A percentile compares a stretch with the other conserved stretches of the same genome.
These are phyloP conservation scores for Rhexocercosporidium sp. DNA, from an alignment of 2,329 filamentous ascomycete genomes.

Conservation along the genomic window DNA sequence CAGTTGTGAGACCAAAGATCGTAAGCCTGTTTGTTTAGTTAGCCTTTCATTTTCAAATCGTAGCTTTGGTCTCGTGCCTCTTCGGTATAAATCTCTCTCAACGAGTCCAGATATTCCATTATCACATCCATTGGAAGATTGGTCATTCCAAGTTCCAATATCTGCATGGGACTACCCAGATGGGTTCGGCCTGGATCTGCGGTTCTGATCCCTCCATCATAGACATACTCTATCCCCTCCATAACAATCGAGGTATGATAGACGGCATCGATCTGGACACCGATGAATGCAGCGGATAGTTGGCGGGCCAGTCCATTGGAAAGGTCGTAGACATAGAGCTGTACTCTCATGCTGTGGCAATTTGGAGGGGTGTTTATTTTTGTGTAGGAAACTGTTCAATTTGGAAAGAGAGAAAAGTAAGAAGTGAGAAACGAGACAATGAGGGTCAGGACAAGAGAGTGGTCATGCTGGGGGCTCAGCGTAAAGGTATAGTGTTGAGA, in stretches of 20 bases:
- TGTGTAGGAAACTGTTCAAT: neutral
- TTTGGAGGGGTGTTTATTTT: neutral
- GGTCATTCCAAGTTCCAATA: slow-evolving; percentile 75
- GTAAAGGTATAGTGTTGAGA: slow-evolving; percentile 11
- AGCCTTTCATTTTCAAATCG: neutral
- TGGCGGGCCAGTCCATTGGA: slow-evolving; percentile 62
- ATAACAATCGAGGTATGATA: slow-evolving; percentile 94
- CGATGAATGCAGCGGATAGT: slow-evolving; percentile 58
- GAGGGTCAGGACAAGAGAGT: neutral
- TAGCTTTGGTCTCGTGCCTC: slow-evolving; percentile 57
- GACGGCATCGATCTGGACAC: slow-evolving; percentile 82
- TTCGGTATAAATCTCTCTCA: slow-evolving; percentile 81
- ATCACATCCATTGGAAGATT: slow-evolving; percentile 81
- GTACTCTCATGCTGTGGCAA: slow-evolving; percentile 66
- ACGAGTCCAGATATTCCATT: slow-evolving; percentile 83
- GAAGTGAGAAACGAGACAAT: neutral
- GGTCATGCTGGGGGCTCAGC: neutral
- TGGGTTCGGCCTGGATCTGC: slow-evolving; percentile 84
- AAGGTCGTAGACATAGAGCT: slow-evolving; percentile 80
- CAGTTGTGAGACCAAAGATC: slow-evolving; percentile 92
- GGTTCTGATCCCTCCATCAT: slow-evolving; percentile 84
- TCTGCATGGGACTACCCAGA: slow-evolving; percentile 82
- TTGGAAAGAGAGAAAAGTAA: neutral
- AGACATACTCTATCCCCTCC: slow-evolving; percentile 85
- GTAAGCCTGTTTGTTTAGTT: slow-evolving; percentile 61